Base-by-base conservation (phyloP, 2,329 filamentous ascomycete species). In the Tolypocladium ovalisporum region DNA sequence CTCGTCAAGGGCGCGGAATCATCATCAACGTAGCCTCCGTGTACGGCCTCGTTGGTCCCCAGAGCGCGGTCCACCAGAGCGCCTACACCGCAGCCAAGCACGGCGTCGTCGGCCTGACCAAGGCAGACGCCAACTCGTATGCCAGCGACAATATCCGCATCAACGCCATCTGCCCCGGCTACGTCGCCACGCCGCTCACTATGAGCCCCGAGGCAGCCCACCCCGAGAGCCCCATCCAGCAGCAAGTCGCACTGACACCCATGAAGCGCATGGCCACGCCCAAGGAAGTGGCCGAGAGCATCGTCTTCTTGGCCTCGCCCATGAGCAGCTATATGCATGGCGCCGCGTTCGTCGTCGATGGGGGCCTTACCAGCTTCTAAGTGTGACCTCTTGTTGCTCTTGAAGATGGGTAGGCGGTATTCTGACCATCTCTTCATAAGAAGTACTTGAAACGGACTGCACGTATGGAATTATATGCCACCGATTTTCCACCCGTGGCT, bases 131-230 rank as follows among this genome's bases (percentile, higher is more conserved):
- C 1, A 74, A 76, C 54, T 72, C 73, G 1, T 84, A 84, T 67
- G 78, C 76, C 1, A 63, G 71, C 4, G 64, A 72, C 54, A 76
- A 75, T 4, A 82, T 85, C 57, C 76, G 81, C 54, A 79, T 85
- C 66, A 85, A 85, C 63, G 80, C 80, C 3, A 77, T 85, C n/a
- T 83, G 82, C 57, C 82, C 81, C 0, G 79, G 75, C 12, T 79
- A 76, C 60, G 70, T 79, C 37, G 65, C 68, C 51, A 79, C 76
- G 2, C 74, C 76, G 1, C 61, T 78, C 4, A 58, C 74, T 0
- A 65, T 64, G 59, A 35, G 59, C 12, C 57, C 57, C 32, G 66
- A 65, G 56, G 65, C 66, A 49, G 51, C 61, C 8, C 59, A 61
- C 12, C 51, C 62, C 4, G 68, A 63, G 19, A 62, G 65, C 13